Conservation (phyloP, 2,329 filamentous ascomycete genomes). For the Sporothrix dimorphospora region DNA sequence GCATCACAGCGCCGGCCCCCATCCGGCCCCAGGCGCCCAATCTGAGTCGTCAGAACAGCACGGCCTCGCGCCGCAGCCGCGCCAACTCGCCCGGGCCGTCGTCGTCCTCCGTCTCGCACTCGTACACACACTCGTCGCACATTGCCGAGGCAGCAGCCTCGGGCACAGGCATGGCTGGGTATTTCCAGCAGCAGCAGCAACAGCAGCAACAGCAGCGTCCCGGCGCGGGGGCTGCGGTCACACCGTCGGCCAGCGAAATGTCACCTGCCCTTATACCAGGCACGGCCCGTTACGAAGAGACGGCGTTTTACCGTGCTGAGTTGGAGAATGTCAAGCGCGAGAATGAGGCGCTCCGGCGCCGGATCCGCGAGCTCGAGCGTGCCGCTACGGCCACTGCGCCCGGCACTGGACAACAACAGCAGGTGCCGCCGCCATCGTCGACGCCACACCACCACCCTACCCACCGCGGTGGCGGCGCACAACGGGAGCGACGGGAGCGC, state of each 20-base stretch:
- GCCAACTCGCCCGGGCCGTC: slow-evolving; percentile 53
- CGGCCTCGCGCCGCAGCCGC: slow-evolving; percentile 56
- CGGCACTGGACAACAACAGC: not conserved
- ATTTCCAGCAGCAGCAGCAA: not conserved
- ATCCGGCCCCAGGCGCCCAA: slow-evolving; percentile 41
- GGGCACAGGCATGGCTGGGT: not conserved
- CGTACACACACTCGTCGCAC: slow-evolving; percentile 51
- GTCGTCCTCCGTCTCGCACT: slow-evolving; percentile 42
- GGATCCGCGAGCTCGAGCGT: slow-evolving; percentile 65
- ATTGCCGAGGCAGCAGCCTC: slow-evolving; percentile 39
- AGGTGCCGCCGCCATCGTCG: not conserved
- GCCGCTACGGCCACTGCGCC: slow-evolving; percentile 26
- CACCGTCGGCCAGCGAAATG: slow-evolving; percentile 45
- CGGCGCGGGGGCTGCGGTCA: too few relatives aligned
- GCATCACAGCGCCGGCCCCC: slow-evolving; percentile 52
- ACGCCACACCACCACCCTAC: slow-evolving; percentile 7
- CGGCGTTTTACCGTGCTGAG: slow-evolving; percentile 61
- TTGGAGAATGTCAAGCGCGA: slow-evolving; percentile 65
- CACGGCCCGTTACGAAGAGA: slow-evolving; percentile 65
- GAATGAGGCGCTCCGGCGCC: slow-evolving; percentile 64
- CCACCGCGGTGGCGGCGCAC: not conserved
- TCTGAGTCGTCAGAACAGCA: slow-evolving; percentile 59
- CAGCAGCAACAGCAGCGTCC: slow-evolving; percentile 35
- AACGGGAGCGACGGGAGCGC: slow-evolving; percentile 47
- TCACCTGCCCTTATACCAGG: slow-evolving; percentile 60